These are phyloP conservation scores for Monosporascus ibericus DNA, from an alignment of 2,329 filamentous ascomycete genomes.

Conservation along the genomic window DNA sequence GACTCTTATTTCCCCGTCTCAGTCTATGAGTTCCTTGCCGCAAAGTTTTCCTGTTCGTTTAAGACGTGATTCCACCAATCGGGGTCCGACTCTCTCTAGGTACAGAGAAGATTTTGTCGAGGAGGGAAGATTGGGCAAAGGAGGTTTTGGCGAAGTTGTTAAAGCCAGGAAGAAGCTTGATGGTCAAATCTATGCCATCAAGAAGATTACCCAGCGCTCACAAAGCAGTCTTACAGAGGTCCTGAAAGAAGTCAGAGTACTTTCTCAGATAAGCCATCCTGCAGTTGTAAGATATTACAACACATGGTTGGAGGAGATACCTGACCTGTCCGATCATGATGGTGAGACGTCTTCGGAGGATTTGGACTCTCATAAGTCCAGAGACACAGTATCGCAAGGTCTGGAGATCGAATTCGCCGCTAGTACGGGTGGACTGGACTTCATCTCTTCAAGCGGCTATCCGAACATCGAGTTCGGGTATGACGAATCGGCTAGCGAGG, in stretches of 20 bases:
- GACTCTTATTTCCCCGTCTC: slow-evolving; percentile 31
- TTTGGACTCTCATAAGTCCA: slow-evolving; percentile 28
- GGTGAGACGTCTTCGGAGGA: slow-evolving; percentile 49
- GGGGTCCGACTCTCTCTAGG: slow-evolving; percentile 55
- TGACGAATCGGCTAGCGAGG: slow-evolving; percentile 39
- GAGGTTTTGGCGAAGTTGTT: slow-evolving; percentile 93
- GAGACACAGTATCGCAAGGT: slow-evolving; percentile 33
- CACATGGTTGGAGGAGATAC: slow-evolving; percentile 80
- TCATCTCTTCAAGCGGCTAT: slow-evolving; percentile 75
- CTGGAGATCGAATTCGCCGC: slow-evolving; percentile 54
- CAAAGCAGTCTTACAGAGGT: slow-evolving; percentile 75
- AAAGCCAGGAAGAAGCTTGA: slow-evolving; percentile 93
- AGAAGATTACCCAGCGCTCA: slow-evolving; percentile 85
- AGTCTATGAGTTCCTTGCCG: slow-evolving; percentile 36
- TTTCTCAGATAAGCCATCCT: slow-evolving; percentile 91
- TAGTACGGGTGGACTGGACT: slow-evolving; percentile 80
- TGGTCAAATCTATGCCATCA: slow-evolving; percentile 89
- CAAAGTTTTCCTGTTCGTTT: slow-evolving; percentile 41
- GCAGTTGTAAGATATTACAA: slow-evolving; percentile 85
- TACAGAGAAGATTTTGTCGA: slow-evolving; percentile 90
- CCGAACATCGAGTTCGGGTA: slow-evolving; percentile 74
- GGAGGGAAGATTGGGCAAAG: slow-evolving; percentile 81
- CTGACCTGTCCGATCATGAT: slow-evolving; percentile 48
- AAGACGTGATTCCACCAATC: slow-evolving; percentile 54
- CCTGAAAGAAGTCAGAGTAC: slow-evolving; percentile 75